A percentile compares a stretch with the other conserved stretches of the same genome.
Conservation (phyloP, 192 early-diverging fungal genomes). For the Coemansia javaensis region DNA sequence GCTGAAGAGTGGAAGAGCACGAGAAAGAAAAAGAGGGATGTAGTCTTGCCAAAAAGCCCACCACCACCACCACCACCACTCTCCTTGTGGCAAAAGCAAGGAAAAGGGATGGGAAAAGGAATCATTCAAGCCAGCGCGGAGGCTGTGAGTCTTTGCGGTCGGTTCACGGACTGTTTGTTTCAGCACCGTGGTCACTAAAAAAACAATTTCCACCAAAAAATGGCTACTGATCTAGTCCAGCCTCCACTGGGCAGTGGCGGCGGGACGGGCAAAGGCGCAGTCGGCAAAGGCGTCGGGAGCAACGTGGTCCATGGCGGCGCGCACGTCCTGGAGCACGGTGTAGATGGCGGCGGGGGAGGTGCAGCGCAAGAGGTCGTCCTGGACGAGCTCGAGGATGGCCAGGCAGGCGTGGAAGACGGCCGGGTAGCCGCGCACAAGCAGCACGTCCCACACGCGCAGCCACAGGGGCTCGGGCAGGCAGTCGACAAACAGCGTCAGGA, state of each 20-base stretch:
- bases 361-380: slow-evolving; percentile 47
- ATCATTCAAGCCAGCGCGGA: too few species aligned
- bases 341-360: slow-evolving; percentile 44
- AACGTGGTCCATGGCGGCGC: slow-evolving; percentile 26
- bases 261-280: slow-evolving; percentile 16
- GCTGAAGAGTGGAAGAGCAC: too few species aligned
- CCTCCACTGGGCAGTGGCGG: neutral
- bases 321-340: slow-evolving; percentile 50
- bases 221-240: too few species aligned
- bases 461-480: slow-evolving; percentile 46
- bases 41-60: too few species aligned
- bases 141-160: too few species aligned
- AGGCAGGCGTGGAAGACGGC: slow-evolving; percentile 50
- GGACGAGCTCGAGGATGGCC: slow-evolving; percentile 48
- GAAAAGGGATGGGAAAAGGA: too few species aligned
- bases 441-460: slow-evolving; percentile 55
- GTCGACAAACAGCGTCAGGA: slow-evolving; percentile 53
- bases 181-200: too few species aligned
- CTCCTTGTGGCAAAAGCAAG: too few species aligned
- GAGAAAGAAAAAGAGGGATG: too few species aligned
- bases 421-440: slow-evolving; percentile 53
- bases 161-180: too few species aligned
- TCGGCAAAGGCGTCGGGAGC: slow-evolving; percentile 45
- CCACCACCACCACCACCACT: too few species aligned
- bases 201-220: too few species aligned